phyloP scores from a whole-genome alignment of 73 alveolate genomes.

The Paramecium primaurelia region DNA sequence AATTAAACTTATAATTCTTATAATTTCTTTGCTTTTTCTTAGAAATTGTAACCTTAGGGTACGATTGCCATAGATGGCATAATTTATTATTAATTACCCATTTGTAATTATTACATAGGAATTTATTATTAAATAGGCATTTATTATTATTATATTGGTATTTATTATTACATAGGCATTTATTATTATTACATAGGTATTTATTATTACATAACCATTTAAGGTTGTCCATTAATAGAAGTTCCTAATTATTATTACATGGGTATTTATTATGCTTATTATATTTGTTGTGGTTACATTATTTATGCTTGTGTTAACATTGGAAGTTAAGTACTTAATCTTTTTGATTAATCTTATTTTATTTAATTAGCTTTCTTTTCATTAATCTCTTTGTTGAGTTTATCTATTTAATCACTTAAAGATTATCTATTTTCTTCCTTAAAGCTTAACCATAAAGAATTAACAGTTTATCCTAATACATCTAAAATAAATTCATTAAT shows the following conservation, averaged over 20 bases:
- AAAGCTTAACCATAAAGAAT: not conserved
- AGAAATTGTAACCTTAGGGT: not conserved
- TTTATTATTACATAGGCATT: not conserved
- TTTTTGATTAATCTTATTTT: not conserved
- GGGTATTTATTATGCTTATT: not conserved
- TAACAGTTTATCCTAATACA: conserved; percentile 38
- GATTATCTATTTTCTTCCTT: not conserved
- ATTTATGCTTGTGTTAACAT: not conserved
- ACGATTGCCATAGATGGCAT: not conserved
- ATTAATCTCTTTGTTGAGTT: not conserved
- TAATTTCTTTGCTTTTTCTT: not conserved
- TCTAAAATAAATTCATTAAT: conserved; percentile 7
- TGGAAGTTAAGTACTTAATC: not conserved
- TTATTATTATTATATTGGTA: not conserved
- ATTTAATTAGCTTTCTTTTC: not conserved
- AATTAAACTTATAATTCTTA: not conserved
- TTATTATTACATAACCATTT: not conserved
- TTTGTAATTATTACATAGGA: not conserved
- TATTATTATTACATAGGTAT: not conserved
- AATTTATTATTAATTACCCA: not conserved
- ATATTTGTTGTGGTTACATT: not conserved
- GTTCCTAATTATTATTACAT: not conserved
- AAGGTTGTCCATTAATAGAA: not conserved
- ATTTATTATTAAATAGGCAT: not conserved
- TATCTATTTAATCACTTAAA: not conserved